Evolutionary conservation across 768 basidiomycete genomes (phyloP).

Genomic region (Psilocybe cyanescens): DNA sequence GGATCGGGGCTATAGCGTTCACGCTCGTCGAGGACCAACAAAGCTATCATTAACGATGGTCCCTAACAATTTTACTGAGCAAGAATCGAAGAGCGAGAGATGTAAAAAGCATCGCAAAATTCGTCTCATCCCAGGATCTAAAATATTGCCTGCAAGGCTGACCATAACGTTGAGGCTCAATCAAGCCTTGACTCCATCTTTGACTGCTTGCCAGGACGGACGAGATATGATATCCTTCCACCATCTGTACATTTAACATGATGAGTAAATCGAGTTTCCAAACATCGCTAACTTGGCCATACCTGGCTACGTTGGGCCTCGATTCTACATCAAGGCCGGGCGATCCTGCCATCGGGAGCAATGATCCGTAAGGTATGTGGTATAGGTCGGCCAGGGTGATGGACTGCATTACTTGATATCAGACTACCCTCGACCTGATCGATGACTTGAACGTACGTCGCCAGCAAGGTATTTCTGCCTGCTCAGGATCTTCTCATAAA

Average conservation of each 20-base stretch:
- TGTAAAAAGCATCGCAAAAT: no score
- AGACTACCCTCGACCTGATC: not conserved
- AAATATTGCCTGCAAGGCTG: no score
- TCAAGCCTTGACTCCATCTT: conserved; percentile 34
- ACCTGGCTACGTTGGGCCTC: conserved; percentile 53
- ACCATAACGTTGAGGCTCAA: conserved; percentile 1
- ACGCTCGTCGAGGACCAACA: no score
- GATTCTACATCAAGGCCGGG: conserved; percentile 28
- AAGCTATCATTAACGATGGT: no score
- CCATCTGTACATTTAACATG: conserved; percentile 21
- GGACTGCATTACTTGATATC: conserved; percentile 27
- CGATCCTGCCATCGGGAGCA: conserved; percentile 26
- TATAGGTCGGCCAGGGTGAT: conserved; percentile 52
- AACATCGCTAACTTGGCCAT: not conserved
- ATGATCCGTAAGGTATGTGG: conserved; percentile 43
- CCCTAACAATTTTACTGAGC: no score
- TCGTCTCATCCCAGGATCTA: no score
- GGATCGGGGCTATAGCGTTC: no score
- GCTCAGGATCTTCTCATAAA: conserved; percentile 54
- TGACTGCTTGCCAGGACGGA: conserved; percentile 51
- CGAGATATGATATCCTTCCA: conserved; percentile 42
- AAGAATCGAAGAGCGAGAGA: no score
- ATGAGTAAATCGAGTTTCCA: not conserved
- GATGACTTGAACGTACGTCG: conserved; percentile 40
- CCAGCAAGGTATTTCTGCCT: conserved; percentile 61